Evolutionary conservation across 2,329 filamentous ascomycete species (phyloP).

Genomic region (Arthroderma sp.): DNA sequence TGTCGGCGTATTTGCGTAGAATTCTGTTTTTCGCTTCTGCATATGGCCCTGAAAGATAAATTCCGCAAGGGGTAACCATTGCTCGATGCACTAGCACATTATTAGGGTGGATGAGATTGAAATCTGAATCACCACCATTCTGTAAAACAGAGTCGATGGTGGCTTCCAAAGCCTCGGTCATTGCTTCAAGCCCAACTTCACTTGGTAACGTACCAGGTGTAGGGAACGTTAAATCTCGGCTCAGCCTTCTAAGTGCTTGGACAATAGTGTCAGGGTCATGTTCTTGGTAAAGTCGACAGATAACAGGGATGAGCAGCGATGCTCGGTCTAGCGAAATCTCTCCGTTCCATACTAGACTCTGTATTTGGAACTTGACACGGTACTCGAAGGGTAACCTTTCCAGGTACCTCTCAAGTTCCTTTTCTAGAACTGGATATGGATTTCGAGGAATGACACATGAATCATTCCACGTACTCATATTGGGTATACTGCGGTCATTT

Average conservation of each 20-base stretch:
- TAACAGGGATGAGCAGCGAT: neutral
- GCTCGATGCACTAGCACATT: constrained; percentile 45
- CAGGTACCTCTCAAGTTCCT: constrained; percentile 13
- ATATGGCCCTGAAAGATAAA: constrained; percentile 37
- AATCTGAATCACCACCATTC: neutral
- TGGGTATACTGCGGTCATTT: constrained; percentile 14
- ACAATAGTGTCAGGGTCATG: constrained; percentile 18
- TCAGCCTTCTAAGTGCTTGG: constrained; percentile 44
- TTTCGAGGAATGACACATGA: constrained; percentile 1
- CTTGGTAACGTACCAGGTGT: constrained; percentile 39
- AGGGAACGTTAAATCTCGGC: constrained; percentile 43
- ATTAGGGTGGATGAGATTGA: constrained; percentile 20
- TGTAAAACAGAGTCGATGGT: neutral
- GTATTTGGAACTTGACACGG: constrained; percentile 48
- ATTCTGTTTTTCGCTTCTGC: constrained; percentile 59
- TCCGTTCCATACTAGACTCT: constrained; percentile 51
- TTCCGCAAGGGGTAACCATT: constrained; percentile 48
- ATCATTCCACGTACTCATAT: constrained; percentile 17
- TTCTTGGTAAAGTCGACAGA: constrained; percentile 31
- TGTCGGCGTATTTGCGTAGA: constrained; percentile 50
- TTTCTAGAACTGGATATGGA: constrained; percentile 3
- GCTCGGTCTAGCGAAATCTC: constrained; percentile 48
- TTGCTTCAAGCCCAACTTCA: constrained; percentile 28
- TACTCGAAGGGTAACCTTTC: constrained; percentile 36
- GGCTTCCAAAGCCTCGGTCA: constrained; percentile 24